Percentiles rank a stretch among this genome's conserved stretches.
These are phyloP conservation scores for Vitis cinerea DNA, from an alignment of 164 flowering plant genomes.

Conservation along the genomic window DNA sequence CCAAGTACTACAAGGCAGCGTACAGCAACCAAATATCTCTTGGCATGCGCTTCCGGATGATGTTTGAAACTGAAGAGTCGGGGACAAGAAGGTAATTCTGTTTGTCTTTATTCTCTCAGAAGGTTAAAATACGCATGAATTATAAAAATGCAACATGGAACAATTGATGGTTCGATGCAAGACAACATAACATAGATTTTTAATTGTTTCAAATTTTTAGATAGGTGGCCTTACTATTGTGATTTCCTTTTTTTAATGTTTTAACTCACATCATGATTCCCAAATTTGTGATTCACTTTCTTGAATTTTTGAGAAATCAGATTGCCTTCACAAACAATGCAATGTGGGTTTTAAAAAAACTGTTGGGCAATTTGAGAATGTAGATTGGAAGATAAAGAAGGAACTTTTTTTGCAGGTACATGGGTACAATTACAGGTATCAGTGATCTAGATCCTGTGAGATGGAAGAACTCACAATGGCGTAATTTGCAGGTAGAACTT, in stretches of 20 bases:
- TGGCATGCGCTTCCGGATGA: constrained; percentile 98
- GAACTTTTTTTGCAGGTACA: constrained; percentile 59
- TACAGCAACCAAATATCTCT: constrained; percentile 81
- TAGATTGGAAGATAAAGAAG: background rate
- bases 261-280: too few relatives aligned
- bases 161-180: too few relatives aligned
- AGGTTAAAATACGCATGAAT: background rate
- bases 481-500: constrained; percentile 78
- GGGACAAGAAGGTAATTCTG: constrained; percentile 80
- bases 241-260: too few relatives aligned
- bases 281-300: too few relatives aligned
- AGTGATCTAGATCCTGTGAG: constrained; percentile 87
- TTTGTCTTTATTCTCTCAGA: background rate
- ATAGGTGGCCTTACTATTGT: too few relatives aligned
- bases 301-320: too few relatives aligned
- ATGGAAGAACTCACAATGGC: constrained; percentile 99
- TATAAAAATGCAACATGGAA: too few relatives aligned
- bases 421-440: constrained; percentile 97
- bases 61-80: constrained; percentile 98
- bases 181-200: too few relatives aligned
- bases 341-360: too few relatives aligned
- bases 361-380: too few relatives aligned
- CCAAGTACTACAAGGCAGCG: constrained; percentile 90
- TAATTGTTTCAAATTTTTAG: too few relatives aligned
- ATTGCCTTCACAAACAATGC: too few relatives aligned